Conservation (phyloP, 148 eudicot genomes). For the Nyssa sinensis region DNA sequence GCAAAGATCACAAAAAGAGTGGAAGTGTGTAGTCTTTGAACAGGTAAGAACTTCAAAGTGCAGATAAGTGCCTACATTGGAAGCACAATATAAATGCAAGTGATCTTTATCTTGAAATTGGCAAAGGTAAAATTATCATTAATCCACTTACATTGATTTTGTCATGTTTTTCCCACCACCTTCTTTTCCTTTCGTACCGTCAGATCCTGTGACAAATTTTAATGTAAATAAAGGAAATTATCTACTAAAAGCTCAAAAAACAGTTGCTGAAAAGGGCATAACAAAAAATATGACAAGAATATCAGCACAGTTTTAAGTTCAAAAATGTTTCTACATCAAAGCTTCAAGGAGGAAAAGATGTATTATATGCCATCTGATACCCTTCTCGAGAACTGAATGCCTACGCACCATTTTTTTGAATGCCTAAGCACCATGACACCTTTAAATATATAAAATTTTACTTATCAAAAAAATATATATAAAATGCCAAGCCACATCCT, state of each 20-base stretch:
- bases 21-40: too few species aligned
- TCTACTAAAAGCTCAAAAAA: too few species aligned
- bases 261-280: too few species aligned
- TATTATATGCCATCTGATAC: neutral
- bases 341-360: neutral
- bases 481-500: neutral
- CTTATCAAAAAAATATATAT: neutral
- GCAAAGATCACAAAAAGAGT: too few species aligned
- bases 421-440: neutral
- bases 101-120: neutral
- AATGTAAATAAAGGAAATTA: neutral
- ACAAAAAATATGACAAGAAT: neutral
- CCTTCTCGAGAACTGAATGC: neutral
- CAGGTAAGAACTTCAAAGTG: too few species aligned
- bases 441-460: too few species aligned
- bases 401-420: too few species aligned
- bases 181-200: slow-evolving; percentile 20
- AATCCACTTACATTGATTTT: slow-evolving; percentile 48
- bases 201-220: slow-evolving; percentile 37
- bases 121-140: neutral
- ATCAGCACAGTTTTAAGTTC: neutral
- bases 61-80: too few species aligned
- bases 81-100: too few species aligned
- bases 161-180: slow-evolving; percentile 19
- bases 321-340: slow-evolving; percentile 7